Evolutionary conservation across 2,329 filamentous ascomycete genomes (phyloP), one percentile per base, ranked within the genome.

Genomic region (Acephala macrosclerotiorum): DNA sequence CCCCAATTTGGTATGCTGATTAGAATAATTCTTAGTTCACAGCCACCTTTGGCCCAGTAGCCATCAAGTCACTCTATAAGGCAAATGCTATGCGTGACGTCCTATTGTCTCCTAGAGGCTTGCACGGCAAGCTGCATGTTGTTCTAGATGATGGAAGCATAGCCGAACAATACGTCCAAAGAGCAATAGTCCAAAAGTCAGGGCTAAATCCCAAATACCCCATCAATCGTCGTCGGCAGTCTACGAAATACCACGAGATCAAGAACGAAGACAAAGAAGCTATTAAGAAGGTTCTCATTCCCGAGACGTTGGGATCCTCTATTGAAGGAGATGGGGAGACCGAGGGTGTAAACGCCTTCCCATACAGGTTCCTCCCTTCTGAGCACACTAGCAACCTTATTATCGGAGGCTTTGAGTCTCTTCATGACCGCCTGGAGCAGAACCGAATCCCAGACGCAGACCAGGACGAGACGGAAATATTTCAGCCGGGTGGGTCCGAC

Each of bases 21-120:
- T n/a, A 14, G 3, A 33, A 18, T 18, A 9, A 7, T 5, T 9
- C 7, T 56, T 33, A 56, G 51, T 56, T 56, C 25, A 16, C 51
- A 18, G 22, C 51, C 2, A 56, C 51, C n/a, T 56, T 11, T 33
- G 51, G 51, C 18, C n/a, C 51, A 33, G 18, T 56, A 56, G 51
- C 25, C 51, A 56, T 33, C 25, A 33, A 56, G 16, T 56, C 51
- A 33, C 51, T 56, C 14, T 56, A 56, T 16, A 33, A 56, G 16
- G 16, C 51, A 2, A 18, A 26, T 2, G 51, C 26, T 25, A 26
- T 33, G 26, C 22, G n/a, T 26, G 11, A 56, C 9, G 25, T 25
- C 18, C 26, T 56, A 4, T 56, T 25, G 8, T 56, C 51, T 29
- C 51, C 36, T 7, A 14, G 36, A 7, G 36, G 14, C 7, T 8